These are phyloP conservation scores for Magnolia sinica DNA, from an alignment of 164 flowering plant species.

Conservation along the genomic window DNA sequence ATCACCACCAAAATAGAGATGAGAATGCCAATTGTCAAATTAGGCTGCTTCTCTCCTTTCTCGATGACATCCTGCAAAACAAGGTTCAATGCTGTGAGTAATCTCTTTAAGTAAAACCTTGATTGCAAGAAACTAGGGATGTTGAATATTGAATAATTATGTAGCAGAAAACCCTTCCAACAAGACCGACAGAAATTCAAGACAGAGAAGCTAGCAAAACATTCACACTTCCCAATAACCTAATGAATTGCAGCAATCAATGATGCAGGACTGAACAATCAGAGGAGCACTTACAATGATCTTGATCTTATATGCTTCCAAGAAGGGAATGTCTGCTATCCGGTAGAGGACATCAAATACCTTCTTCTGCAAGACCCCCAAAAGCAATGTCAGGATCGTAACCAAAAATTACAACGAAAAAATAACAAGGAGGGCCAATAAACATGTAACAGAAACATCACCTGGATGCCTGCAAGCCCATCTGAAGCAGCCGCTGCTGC, in stretches of 20 bases:
- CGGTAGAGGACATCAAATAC: conserved; percentile 75
- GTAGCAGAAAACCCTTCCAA: too few relatives aligned
- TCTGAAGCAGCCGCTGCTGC: conserved; percentile 39
- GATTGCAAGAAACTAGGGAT: not conserved
- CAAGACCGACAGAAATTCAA: too few relatives aligned
- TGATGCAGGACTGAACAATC: too few relatives aligned
- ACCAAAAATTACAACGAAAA: not conserved
- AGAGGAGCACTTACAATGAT: conserved; percentile 49
- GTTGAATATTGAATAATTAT: too few relatives aligned
- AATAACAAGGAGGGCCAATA: not conserved
- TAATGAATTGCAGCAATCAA: too few relatives aligned
- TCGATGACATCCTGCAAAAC: conserved; percentile 68
- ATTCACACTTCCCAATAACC: too few relatives aligned
- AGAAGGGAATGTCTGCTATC: conserved; percentile 74
- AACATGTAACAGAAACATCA: conserved; percentile 16
- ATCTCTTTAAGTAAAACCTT: not conserved
- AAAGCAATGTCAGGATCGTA: not conserved
- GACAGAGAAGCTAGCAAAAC: too few relatives aligned
- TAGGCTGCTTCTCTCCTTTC: conserved; percentile 84
- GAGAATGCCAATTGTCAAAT: conserved; percentile 64
- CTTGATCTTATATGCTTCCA: conserved; percentile 51
- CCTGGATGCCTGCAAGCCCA: conserved; percentile 67
- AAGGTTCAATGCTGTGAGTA: not conserved
- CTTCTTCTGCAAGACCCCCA: conserved; percentile 46
- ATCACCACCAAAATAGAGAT: conserved; percentile 49